Percentiles rank a stretch among this genome's conserved stretches.
Evolutionary conservation across 768 basidiomycete species (phyloP).

Genomic region (Boletus eberwhitei): DNA sequence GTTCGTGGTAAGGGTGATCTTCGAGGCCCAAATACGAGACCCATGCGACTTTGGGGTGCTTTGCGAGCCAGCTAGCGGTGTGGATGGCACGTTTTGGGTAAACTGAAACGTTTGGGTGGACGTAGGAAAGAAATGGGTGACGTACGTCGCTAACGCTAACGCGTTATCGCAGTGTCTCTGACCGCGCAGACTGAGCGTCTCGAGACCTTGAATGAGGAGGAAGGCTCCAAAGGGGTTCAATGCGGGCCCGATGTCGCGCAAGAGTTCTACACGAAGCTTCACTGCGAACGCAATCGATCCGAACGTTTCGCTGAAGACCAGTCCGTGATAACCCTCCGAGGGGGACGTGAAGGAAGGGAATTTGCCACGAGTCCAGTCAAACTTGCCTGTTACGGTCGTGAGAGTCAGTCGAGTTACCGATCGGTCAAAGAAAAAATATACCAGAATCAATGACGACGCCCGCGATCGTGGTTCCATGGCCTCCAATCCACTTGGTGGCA

Average conservation of each 20-base stretch:
- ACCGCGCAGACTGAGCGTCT: constrained; percentile 58
- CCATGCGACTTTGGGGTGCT: constrained; percentile 68
- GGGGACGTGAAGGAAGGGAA: constrained; percentile 59
- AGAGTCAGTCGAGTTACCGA: not conserved
- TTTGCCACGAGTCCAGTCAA: constrained; percentile 51
- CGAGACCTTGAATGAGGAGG: constrained; percentile 56
- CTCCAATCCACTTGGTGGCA: constrained; percentile 67
- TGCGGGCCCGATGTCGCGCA: constrained; percentile 51
- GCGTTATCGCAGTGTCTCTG: constrained; percentile 60
- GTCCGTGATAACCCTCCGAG: constrained; percentile 54
- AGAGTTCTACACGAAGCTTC: constrained; percentile 49
- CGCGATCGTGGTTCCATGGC: constrained; percentile 64
- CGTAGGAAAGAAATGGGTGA: not conserved
- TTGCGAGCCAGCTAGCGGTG: constrained; percentile 47
- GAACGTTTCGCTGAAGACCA: constrained; percentile 49
- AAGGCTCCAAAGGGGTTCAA: constrained; percentile 58
- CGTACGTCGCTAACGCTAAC: constrained; percentile 44
- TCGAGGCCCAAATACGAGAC: constrained; percentile 74
- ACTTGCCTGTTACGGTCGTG: constrained; percentile 41
- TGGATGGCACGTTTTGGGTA: not conserved
- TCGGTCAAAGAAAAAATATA: constrained; percentile 18
- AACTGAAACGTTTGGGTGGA: not conserved
- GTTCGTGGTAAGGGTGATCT: constrained; percentile 55
- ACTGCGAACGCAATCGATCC: constrained; percentile 49
- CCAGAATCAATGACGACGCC: constrained; percentile 63